These are phyloP conservation scores for Monosporascus ibericus DNA, from an alignment of 2,329 filamentous ascomycete genomes.

Conservation along the genomic window DNA sequence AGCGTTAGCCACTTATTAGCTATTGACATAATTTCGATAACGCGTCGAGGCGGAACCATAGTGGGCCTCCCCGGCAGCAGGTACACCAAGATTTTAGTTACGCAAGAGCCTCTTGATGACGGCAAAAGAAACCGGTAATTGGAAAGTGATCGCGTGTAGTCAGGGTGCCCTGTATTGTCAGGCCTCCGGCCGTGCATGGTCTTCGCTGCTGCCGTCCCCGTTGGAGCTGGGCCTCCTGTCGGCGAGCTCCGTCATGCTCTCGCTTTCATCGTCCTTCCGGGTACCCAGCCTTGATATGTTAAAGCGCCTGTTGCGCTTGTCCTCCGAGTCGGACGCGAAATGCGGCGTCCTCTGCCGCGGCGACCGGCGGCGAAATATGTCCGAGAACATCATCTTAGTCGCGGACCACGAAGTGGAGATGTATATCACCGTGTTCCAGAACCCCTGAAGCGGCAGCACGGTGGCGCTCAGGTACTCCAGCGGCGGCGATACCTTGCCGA, in stretches of 20 bases:
- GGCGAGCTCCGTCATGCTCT: slow-evolving; percentile 47
- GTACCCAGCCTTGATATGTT: slow-evolving; percentile 22
- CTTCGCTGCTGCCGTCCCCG: slow-evolving; percentile 14
- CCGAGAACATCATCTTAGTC: slow-evolving; percentile 43
- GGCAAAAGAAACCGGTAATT: too few species aligned
- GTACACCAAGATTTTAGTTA: too few species aligned
- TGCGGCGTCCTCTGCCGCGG: slow-evolving; percentile 14
- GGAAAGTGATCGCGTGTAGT: too few species aligned
- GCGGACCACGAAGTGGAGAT: slow-evolving; percentile 61
- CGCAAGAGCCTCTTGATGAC: too few species aligned
- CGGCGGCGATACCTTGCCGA: slow-evolving; percentile 43
- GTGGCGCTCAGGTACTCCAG: slow-evolving; percentile 67
- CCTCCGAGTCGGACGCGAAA: slow-evolving; percentile 11
- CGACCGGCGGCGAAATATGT: slow-evolving; percentile 15
- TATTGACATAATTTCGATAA: too few species aligned
- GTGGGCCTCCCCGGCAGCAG: too few species aligned
- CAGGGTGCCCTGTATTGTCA: neutral
- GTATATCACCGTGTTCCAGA: slow-evolving; percentile 82
- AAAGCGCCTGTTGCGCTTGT: slow-evolving; percentile 25
- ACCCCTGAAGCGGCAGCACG: slow-evolving; percentile 74
- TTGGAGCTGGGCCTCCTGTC: slow-evolving; percentile 30
- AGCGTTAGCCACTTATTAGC: too few species aligned
- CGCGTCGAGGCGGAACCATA: too few species aligned
- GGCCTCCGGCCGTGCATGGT: neutral
- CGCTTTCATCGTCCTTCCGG: slow-evolving; percentile 37